These are phyloP conservation scores for Tulasnella sp. DNA, from an alignment of 768 basidiomycete species.

Conservation along the genomic window DNA sequence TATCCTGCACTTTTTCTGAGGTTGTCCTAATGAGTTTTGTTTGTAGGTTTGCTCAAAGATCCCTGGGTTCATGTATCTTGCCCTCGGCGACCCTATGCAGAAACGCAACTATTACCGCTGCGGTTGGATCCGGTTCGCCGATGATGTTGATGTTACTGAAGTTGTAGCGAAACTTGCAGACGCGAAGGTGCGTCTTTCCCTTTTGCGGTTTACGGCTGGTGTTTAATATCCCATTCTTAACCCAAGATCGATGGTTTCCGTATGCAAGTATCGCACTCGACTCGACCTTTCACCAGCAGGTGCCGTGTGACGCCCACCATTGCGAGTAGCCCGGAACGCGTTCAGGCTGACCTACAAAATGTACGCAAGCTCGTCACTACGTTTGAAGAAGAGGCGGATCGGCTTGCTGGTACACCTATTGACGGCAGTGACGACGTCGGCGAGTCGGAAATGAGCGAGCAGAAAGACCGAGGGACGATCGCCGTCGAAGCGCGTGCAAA, in stretches of 20 bases:
- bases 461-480: conserved; percentile 55
- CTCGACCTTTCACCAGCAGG: conserved; percentile 65
- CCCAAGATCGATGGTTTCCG: conserved; percentile 87
- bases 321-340: conserved; percentile 66
- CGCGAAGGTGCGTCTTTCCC: conserved; percentile 53
- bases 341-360: conserved; percentile 71
- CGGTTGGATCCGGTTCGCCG: conserved; percentile 81
- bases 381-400: conserved; percentile 60
- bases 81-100: conserved; percentile 82
- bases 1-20: conserved; percentile 14
- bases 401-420: conserved; percentile 25
- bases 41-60: conserved; percentile 61
- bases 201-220: neutral
- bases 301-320: conserved; percentile 74
- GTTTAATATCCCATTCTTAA: neutral
- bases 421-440: conserved; percentile 30
- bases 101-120: conserved; percentile 92
- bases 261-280: conserved; percentile 75
- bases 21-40: conserved; percentile 14
- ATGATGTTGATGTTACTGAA: conserved; percentile 69
- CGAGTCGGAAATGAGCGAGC: conserved; percentile 40
- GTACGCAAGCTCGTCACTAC: conserved; percentile 59
- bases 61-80: conserved; percentile 78
- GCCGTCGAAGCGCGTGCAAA: conserved; percentile 77
- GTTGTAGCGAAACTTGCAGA: conserved; percentile 69